Percentiles rank a stretch among this genome's conserved stretches.
These are phyloP conservation scores for Lunasporangiospora selenospora DNA, from an alignment of 192 early-diverging fungal genomes.

Conservation along the genomic window DNA sequence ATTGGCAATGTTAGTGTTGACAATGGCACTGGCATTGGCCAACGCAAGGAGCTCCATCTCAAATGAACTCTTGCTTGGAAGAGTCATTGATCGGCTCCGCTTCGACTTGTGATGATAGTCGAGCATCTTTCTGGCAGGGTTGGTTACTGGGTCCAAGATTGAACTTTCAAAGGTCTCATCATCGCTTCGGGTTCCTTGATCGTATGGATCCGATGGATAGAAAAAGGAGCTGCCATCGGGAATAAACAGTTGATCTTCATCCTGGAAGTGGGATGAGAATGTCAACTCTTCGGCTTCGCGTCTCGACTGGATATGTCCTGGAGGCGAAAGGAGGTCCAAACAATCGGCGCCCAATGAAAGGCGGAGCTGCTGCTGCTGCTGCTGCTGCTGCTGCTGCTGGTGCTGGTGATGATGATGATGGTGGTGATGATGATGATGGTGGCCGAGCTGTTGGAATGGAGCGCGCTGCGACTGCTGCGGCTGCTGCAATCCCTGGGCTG, in stretches of 20 bases:
- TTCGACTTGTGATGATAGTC: too few species aligned
- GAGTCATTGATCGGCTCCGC: slow-evolving; percentile 1
- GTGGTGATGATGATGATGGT: not conserved
- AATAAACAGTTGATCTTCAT: too few species aligned
- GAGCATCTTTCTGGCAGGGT: not conserved
- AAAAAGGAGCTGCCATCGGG: not conserved
- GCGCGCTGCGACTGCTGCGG: not conserved
- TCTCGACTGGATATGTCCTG: too few species aligned
- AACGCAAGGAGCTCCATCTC: too few species aligned
- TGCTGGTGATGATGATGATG: slow-evolving; percentile 4
- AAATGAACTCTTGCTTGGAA: not conserved
- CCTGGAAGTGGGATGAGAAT: too few species aligned
- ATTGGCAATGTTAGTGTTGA: too few species aligned
- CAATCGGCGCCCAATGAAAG: not conserved
- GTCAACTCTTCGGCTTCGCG: too few species aligned
- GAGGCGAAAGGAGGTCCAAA: too few species aligned
- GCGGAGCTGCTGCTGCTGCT: slow-evolving; percentile 1
- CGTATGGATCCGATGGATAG: not conserved
- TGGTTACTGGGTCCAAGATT: not conserved
- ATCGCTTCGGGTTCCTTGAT: slow-evolving; percentile 4
- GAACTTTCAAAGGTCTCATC: not conserved
- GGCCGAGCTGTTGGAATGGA: not conserved
- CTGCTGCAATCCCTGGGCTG: too few species aligned
- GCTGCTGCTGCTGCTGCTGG: not conserved
- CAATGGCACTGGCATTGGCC: too few species aligned